phyloP scores from a whole-genome alignment of 768 basidiomycete genomes.

The Leccinum broughii region DNA sequence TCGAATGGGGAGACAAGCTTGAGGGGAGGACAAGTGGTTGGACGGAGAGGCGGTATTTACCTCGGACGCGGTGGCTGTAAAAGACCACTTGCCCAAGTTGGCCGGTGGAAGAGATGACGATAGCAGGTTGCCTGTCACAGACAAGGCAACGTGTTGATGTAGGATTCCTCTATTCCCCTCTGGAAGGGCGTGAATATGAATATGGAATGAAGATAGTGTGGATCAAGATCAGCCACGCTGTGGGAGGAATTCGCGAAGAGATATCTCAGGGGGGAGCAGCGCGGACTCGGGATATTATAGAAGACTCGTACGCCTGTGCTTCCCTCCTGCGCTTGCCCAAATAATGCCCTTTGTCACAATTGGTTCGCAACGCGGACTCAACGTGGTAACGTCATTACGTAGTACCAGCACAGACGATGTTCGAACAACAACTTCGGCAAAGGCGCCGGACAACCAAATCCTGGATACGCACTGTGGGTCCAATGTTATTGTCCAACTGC shows the following conservation, averaged over 20 bases:
- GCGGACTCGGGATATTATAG: constrained; percentile 18
- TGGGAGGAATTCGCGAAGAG: constrained; percentile 15
- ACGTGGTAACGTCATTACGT: constrained; percentile 33
- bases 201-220: constrained; percentile 29
- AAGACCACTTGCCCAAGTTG: constrained; percentile 33
- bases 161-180: constrained; percentile 17
- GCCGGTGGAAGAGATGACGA: constrained; percentile 28
- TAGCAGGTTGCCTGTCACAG: constrained; percentile 34
- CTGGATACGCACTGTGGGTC: constrained; percentile 20
- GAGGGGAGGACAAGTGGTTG: constrained; percentile 12
- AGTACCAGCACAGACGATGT: constrained; percentile 4
- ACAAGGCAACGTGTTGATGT: constrained; percentile 36
- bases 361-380: constrained; percentile 16
- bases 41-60: constrained; percentile 31
- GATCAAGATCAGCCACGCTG: constrained; percentile 33
- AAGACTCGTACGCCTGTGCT: constrained; percentile 3
- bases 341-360: constrained; percentile 1
- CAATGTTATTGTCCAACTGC: constrained; percentile 6
- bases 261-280: constrained; percentile 19
- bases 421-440: constrained; percentile 11
- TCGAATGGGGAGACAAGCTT: constrained; percentile 12
- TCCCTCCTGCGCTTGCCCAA: not conserved
- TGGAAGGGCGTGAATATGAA: constrained; percentile 30
- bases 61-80: constrained; percentile 35
- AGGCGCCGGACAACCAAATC: constrained; percentile 15